Evolutionary conservation across 2,329 filamentous ascomycete species (phyloP), one percentile per base, ranked within the genome.

Genomic region (Aspergillus sergii): DNA sequence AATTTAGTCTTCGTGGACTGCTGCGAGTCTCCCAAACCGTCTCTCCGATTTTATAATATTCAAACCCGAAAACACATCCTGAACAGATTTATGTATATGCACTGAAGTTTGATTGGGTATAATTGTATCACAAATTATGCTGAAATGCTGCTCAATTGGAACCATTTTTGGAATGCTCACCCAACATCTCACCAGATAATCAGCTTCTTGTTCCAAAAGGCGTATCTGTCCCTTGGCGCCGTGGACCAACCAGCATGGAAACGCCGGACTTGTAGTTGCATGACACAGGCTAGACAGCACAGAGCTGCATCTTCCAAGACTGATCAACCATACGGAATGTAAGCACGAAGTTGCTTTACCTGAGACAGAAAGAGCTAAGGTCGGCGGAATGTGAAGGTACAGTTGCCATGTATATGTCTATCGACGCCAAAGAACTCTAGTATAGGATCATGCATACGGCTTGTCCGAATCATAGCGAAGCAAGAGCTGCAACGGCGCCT

Each of bases 401-500:
- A n/a, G 48, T 32, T 34, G 21, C 23, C 45, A 48, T 23, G 28
- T 51, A 34, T 51, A 30, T 51, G 28, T 32, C 48, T 32, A 51
- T 43, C 19, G 28, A 28, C 26, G 12, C 43, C n/a, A 59, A 50
- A 32, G 5, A 30, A 12, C 19, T 51, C 48, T 51, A 32, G 19
- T 32, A 32, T 51, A 30, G 26, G 28, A 34, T 34, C 4, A 51
- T 28, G 28, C 12, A 45, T 45, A 50, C 12, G 48, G 48, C 9
- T 32, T 19, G 28, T 30, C 26, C 28, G 30, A 51, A 26, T 77
- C 68, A 81, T 63, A 81, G 69, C 32, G 76, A 72, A 36, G 80
- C 75, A 39, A 76, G 73, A 9, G 87, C 89, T 70, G 86, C 86
- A n/a, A 86, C 82, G 10, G 83, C 86, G 32, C 91, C 90, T 1